Evolutionary conservation across 805 yeast genomes (phyloP).

Genomic region (Monosporozyma siamensis): DNA sequence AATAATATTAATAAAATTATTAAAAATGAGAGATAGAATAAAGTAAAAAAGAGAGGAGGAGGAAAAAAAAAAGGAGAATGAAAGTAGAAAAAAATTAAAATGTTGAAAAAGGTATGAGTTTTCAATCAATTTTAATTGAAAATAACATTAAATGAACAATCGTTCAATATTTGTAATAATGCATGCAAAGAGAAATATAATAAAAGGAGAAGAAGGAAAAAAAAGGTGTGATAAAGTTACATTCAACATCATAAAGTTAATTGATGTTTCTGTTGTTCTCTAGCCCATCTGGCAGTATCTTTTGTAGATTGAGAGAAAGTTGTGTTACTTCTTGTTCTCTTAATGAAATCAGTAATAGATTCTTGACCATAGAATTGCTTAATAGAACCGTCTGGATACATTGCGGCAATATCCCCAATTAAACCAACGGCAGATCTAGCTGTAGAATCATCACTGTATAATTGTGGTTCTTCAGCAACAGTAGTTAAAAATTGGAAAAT

Average conservation of each 20-base stretch:
- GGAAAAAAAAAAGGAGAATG: conserved; percentile 5
- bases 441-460: conserved; percentile 57
- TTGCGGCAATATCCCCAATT: conserved; percentile 85
- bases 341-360: conserved; percentile 75
- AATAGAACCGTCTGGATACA: conserved; percentile 72
- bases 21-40: conserved; percentile 4
- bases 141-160: conserved; percentile 4
- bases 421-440: conserved; percentile 82
- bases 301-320: conserved; percentile 56
- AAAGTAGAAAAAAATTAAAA: conserved; percentile 4
- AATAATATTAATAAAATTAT: conserved; percentile 3
- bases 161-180: not conserved
- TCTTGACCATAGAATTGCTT: conserved; percentile 54
- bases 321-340: conserved; percentile 57
- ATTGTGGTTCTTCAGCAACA: conserved; percentile 49
- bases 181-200: conserved; percentile 1
- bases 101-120: not conserved
- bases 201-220: conserved; percentile 10
- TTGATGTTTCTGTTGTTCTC: conserved; percentile 47
- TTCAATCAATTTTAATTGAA: conserved; percentile 1
- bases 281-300: conserved; percentile 97
- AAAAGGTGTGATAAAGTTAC: conserved; percentile 14
- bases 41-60: conserved; percentile 8
- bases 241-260: conserved; percentile 13
- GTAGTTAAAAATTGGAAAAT: conserved; percentile 61